Base-by-base conservation (phyloP, 805 yeast genomes). In the Kregervanrija fluxuum region DNA sequence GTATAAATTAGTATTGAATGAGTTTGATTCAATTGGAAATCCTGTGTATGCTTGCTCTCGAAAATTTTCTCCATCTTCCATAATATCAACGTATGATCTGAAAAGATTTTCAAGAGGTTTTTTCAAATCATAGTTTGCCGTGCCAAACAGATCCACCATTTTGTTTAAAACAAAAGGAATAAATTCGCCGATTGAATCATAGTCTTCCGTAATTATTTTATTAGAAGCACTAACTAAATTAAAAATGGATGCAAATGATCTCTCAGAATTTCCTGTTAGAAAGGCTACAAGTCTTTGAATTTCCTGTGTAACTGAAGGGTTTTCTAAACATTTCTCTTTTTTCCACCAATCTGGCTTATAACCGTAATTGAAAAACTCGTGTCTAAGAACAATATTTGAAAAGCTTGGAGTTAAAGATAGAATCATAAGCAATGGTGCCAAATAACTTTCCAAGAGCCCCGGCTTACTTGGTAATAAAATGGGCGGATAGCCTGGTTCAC, bases 321-420 rank as follows among this genome's bases (percentile, higher is more conserved):
- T 56, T 8, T 53, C 44, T 2, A 52, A 34, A 17, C 64, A 54
- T 31, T 49, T 56, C 28, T 63, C 61, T 5, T 54, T 52, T 45
- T 53, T 66, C 65, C 68, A 71, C 76, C 76, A 71, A 38, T 56
- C 54, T 4, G 65, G 61, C 12, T 63, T 52, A 46, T 53, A 70
- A 0, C 71, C 70, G 43, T 69, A 60, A 3, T 60, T 57, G 2
- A 52, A 48, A 45, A 61, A 66, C n/a, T 58, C 54, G 33, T 60
- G 64, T 1, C 53, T 48, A 41, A 66, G 53, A 2, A 72, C 48
- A 0, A 54, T 43, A 35, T 59, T 59, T 12, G 64, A 59, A 32
- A 73, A 62, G 5, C 45, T 44, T 1, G 70, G 62, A 8, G 69
- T 55, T 38, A 66, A 62, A n/a, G 67, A 62, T 6, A 74, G 49